Conservation (phyloP, 2,329 filamentous ascomycete genomes). For the Monosporascus cannonballus region DNA sequence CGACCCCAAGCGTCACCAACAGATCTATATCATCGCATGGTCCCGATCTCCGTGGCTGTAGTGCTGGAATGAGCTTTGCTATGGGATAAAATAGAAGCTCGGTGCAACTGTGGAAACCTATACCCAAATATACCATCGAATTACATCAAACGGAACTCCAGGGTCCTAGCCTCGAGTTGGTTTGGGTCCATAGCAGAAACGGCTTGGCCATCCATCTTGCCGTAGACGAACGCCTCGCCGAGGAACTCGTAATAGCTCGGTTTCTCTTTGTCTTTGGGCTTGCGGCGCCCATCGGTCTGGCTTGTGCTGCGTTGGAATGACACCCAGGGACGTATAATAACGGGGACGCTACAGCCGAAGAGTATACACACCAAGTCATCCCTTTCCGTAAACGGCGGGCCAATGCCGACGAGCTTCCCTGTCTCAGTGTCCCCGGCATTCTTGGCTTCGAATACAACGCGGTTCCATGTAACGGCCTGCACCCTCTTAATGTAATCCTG, state of each 20-base stretch:
- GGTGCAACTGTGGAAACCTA: too few species aligned
- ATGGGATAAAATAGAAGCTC: too few species aligned
- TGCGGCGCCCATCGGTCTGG: too few species aligned
- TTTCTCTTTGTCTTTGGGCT: neutral
- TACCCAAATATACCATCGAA: too few species aligned
- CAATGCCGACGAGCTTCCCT: slow-evolving; percentile 2
- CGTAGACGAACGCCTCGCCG: slow-evolving; percentile 16
- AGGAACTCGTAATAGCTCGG: slow-evolving; percentile 4
- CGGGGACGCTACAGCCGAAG: slow-evolving; percentile 15
- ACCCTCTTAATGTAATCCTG: slow-evolving; percentile 6
- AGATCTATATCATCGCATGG: too few species aligned
- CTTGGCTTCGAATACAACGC: slow-evolving; percentile 2
- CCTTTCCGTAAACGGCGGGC: neutral
- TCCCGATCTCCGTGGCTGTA: too few species aligned
- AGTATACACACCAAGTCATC: slow-evolving; percentile 14
- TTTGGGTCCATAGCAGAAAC: neutral
- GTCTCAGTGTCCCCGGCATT: neutral
- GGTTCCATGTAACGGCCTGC: slow-evolving; percentile 9
- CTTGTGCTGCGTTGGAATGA: too few species aligned
- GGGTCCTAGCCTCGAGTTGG: too few species aligned
- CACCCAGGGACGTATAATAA: slow-evolving; percentile 5
- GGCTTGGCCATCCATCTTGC: slow-evolving; percentile 13
- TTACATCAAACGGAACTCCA: too few species aligned
- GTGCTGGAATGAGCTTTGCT: too few species aligned
- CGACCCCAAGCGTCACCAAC: too few species aligned